These are phyloP conservation scores for Pythium phragmiticola DNA, from an alignment of 352 stramenopile species.

Conservation along the genomic window DNA sequence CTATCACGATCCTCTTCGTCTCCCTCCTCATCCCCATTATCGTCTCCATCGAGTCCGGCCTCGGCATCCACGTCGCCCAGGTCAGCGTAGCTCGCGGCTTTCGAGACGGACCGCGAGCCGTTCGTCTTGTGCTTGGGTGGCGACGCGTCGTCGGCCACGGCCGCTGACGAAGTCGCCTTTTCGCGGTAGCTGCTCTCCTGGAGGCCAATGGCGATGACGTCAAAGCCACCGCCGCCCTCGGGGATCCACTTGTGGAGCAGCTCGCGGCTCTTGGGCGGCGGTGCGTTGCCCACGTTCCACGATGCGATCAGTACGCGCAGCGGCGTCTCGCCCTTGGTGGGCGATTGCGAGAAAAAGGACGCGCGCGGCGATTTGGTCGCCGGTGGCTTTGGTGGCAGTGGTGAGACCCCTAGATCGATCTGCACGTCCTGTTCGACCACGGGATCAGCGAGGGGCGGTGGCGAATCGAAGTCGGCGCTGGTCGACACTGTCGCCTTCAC, in stretches of 20 bases:
- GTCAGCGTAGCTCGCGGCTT: conserved; percentile 8
- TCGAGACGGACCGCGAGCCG: conserved; percentile 21
- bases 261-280: conserved; percentile 58
- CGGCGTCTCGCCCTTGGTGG: conserved; percentile 14
- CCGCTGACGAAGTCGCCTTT: conserved; percentile 21
- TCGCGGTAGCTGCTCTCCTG: conserved; percentile 83
- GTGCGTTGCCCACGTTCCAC: conserved; percentile 88
- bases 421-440: conserved; percentile 11
- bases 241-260: conserved; percentile 73
- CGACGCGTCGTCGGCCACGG: conserved; percentile 5
- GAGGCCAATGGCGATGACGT: conserved; percentile 80
- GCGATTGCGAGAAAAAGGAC: conserved; percentile 18
- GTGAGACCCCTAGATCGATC: conserved; percentile 1
- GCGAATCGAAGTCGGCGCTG: not conserved
- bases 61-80: conserved; percentile 7
- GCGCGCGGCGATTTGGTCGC: conserved; percentile 2
- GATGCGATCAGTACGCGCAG: conserved; percentile 68
- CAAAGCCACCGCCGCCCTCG: conserved; percentile 68
- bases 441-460: conserved; percentile 2
- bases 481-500: not conserved
- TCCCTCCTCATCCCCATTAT: conserved; percentile 28
- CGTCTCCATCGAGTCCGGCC: conserved; percentile 24
- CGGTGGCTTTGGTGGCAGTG: not conserved
- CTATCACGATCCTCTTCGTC: not conserved
- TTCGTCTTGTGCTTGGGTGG: conserved; percentile 11